Base-by-base conservation (phyloP, 768 basidiomycete genomes). In the Lactarius trivialis region DNA sequence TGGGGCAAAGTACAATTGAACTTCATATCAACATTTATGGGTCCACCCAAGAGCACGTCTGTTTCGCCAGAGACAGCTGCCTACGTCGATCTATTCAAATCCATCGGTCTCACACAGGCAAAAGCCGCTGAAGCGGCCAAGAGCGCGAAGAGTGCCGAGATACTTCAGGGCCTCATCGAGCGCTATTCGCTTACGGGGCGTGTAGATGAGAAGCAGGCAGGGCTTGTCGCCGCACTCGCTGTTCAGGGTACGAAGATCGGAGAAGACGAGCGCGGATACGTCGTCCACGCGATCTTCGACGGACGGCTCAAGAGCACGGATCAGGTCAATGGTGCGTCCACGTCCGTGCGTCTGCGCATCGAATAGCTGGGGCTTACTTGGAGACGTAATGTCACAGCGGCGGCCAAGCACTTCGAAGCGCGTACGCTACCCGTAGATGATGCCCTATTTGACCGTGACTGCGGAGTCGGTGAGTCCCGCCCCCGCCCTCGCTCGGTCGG, bases 71-170 rank as follows among this genome's bases (percentile, higher is more conserved):
- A 76, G 26, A 74, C 76, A 39, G 70, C 72, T 15, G 73, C 75
- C 32, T 74, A 81, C 58, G 70, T 81, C 61, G 69, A 73, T 33
- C 77, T 88, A 39, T 93, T 95, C 78, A 82, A 85, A 71, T 81
- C 85, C 39, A 86, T 93, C 60, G 91, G 91, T 28, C 77, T 97
- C 49, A 77, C 86, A 45, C 79, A 84, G 62, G 75, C 86, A 56
- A 91, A 93, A 72, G 90, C 94, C 1, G 80, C 81, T 11, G 93
- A 97, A 69, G 88, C 90, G 5, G 84, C 85, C 37, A 91, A 93
- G 71, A 88, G 81, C 62, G 77, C 87, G 4, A 96, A 92, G 77
- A 83, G 83, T 69, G 88, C 91, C 6, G 72, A 79, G 4, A 76
- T 85, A 21, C 79, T 95, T 60, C 84, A 82, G 68, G 81, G 81